These are phyloP conservation scores for Leccinum subgranulosum DNA, from an alignment of 768 basidiomycete species.

Conservation along the genomic window DNA sequence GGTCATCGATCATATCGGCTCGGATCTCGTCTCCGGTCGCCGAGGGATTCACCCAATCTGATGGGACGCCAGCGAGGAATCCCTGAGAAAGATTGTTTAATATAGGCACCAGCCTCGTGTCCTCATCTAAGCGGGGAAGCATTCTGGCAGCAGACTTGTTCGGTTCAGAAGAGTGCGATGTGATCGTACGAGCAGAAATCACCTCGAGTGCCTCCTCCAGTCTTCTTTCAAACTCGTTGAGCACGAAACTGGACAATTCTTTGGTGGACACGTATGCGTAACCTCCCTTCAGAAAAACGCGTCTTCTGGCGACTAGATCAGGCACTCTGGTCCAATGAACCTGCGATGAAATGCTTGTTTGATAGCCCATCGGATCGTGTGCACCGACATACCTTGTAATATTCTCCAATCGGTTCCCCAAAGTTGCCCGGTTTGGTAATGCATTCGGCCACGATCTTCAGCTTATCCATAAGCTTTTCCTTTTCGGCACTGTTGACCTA, in stretches of 20 bases:
- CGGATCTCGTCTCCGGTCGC: constrained; percentile 66
- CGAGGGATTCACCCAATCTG: constrained; percentile 67
- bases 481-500: constrained; percentile 66
- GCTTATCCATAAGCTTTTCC: constrained; percentile 39
- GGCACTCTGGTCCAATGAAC: constrained; percentile 97
- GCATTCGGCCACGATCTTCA: constrained; percentile 37
- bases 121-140: constrained; percentile 91
- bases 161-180: constrained; percentile 8
- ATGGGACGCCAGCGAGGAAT: constrained; percentile 86
- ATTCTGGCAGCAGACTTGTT: constrained; percentile 76
- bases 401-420: constrained; percentile 27
- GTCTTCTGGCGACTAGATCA: constrained; percentile 81
- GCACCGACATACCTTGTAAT: constrained; percentile 63
- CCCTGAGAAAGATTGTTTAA: constrained; percentile 90
- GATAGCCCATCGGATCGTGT: background rate
- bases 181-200: constrained; percentile 11
- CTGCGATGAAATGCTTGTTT: constrained; percentile 37
- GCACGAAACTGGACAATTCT: constrained; percentile 81
- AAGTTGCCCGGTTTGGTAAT: background rate
- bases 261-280: constrained; percentile 84
- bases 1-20: constrained; percentile 91
- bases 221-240: constrained; percentile 76
- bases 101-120: constrained; percentile 85
- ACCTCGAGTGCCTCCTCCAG: constrained; percentile 80
- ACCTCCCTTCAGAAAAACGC: constrained; percentile 73